Conservation (phyloP, 805 yeast genomes). For the Yamadazyma sp. region DNA sequence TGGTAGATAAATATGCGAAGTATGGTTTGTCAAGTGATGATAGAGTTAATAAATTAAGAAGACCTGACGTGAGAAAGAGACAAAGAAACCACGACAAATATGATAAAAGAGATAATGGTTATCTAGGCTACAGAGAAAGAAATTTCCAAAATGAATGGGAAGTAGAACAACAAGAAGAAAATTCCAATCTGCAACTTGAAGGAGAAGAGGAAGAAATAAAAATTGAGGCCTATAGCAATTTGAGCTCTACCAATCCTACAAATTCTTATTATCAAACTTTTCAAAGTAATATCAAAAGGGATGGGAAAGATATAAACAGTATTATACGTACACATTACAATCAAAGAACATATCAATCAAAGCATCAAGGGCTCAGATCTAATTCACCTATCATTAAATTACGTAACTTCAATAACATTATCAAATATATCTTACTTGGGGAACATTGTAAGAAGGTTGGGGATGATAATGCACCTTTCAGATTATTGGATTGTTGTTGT, state of each 20-base stretch:
- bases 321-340: constrained; percentile 84
- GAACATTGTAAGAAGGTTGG: constrained; percentile 47
- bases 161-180: constrained; percentile 4
- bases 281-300: constrained; percentile 33
- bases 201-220: not conserved
- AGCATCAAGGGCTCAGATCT: constrained; percentile 56
- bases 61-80: constrained; percentile 1
- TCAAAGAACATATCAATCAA: constrained; percentile 70
- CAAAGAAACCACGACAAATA: constrained; percentile 1
- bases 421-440: constrained; percentile 80
- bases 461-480: constrained; percentile 28
- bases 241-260: constrained; percentile 23
- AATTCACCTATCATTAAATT: constrained; percentile 82
- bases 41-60: constrained; percentile 6
- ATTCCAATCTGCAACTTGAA: not conserved
- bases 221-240: constrained; percentile 17
- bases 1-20: constrained; percentile 5
- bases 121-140: constrained; percentile 2
- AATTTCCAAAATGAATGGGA: constrained; percentile 1
- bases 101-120: not conserved
- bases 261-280: constrained; percentile 31
- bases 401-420: constrained; percentile 86
- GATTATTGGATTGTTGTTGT: constrained; percentile 83
- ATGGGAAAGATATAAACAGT: constrained; percentile 50
- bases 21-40: constrained; percentile 4